These are phyloP conservation scores for Tricholoma sp. DNA, from an alignment of 768 basidiomycete genomes.

Conservation along the genomic window DNA sequence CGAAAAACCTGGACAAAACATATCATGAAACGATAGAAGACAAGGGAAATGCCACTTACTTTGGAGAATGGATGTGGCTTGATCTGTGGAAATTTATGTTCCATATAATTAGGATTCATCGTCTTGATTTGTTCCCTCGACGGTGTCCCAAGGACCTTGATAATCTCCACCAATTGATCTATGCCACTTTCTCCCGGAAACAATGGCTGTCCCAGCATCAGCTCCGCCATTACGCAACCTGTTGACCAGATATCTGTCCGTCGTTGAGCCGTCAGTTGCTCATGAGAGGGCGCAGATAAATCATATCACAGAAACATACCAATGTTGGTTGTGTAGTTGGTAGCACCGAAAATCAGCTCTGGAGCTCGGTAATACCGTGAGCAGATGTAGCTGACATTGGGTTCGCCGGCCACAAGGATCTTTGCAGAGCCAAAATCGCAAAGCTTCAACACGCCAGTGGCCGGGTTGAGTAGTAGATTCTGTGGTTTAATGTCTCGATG, in stretches of 20 bases:
- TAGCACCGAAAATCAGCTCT: constrained; percentile 98
- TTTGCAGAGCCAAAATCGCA: constrained; percentile 99
- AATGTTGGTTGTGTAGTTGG: constrained; percentile 99
- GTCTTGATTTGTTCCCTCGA: constrained; percentile 99
- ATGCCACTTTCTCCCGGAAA: constrained; percentile 99
- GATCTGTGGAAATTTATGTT: constrained; percentile 99
- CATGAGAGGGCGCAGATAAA: constrained; percentile 1
- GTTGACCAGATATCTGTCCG: constrained; percentile 95
- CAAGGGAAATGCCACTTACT: constrained; percentile 37
- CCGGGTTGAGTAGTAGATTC: constrained; percentile 95
- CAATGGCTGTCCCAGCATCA: constrained; percentile 97
- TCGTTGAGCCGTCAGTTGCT: constrained; percentile 1
- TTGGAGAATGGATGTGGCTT: constrained; percentile 99
- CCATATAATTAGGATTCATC: constrained; percentile 99
- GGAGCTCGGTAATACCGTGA: constrained; percentile 99
- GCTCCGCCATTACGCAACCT: constrained; percentile 99
- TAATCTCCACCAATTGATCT: constrained; percentile 98
- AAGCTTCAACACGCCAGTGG: constrained; percentile 93
- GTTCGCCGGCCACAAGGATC: constrained; percentile 95
- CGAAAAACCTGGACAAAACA: constrained; percentile 76
- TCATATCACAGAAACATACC: constrained; percentile 46
- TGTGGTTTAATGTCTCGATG: constrained; percentile 99
- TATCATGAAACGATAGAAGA: constrained; percentile 9
- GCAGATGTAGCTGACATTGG: constrained; percentile 99
- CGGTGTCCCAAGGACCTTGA: constrained; percentile 98